These are phyloP conservation scores for Cryptomeria japonica DNA, from an alignment of 75 land plant genomes.

Conservation along the genomic window DNA sequence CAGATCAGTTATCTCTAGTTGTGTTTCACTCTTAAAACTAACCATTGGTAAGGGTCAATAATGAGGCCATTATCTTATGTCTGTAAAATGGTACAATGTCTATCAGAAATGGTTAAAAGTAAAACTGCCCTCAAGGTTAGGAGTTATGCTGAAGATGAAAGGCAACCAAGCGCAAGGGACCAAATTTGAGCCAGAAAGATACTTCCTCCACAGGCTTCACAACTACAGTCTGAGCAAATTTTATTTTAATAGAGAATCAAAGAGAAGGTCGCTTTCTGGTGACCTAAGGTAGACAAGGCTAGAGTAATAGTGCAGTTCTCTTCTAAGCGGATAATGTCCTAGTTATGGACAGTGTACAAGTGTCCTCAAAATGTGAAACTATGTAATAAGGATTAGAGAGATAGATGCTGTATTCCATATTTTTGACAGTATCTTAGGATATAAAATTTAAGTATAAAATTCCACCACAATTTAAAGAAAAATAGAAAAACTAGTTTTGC, in stretches of 20 bases:
- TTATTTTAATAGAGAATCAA: not conserved
- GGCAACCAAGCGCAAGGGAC: not conserved
- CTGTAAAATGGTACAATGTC: not conserved
- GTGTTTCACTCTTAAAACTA: not conserved
- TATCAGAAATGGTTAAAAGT: too few relatives aligned
- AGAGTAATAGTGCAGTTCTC: not conserved
- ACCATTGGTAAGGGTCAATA: not conserved
- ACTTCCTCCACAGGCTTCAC: not conserved
- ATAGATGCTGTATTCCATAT: not conserved
- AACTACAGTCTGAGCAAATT: not conserved
- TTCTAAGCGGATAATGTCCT: not conserved
- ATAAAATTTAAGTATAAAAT: not conserved
- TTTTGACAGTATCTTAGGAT: not conserved
- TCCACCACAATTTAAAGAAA: not conserved
- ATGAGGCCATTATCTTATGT: not conserved
- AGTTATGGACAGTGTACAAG: not conserved
- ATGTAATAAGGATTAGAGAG: not conserved
- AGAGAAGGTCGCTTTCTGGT: not conserved
- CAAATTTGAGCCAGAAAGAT: not conserved
- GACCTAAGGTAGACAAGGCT: not conserved
- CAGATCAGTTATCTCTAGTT: not conserved
- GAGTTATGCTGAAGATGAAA: not conserved
- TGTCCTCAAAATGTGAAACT: not conserved
- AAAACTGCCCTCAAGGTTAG: not conserved
- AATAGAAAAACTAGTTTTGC: not conserved